A percentile compares a stretch with the other conserved stretches of the same genome.
phyloP scores from a whole-genome alignment of 768 basidiomycete species.

The Leucogyrophana mollusca region DNA sequence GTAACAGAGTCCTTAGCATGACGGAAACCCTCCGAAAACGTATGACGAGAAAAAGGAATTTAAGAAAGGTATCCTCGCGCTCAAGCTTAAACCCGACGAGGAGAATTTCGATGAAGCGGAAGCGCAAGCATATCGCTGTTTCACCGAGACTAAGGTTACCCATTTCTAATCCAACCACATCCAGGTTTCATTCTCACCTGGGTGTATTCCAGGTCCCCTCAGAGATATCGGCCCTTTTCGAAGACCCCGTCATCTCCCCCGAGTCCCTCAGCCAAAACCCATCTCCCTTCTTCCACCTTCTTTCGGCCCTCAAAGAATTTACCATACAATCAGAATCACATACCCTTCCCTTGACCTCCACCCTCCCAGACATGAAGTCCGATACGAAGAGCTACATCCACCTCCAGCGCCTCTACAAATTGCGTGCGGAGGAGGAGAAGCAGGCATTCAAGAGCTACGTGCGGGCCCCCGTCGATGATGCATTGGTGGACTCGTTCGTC shows the following conservation, averaged over 20 bases:
- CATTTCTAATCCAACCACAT: neutral
- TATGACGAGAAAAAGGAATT: slow-evolving; percentile 73
- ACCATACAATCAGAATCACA: slow-evolving; percentile 49
- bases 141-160: slow-evolving; percentile 52
- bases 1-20: too few relatives aligned
- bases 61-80: slow-evolving; percentile 59
- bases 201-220: slow-evolving; percentile 62
- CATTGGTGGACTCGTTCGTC: slow-evolving; percentile 66
- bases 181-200: neutral
- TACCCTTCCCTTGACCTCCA: slow-evolving; percentile 78
- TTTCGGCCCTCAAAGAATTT: slow-evolving; percentile 71
- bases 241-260: slow-evolving; percentile 50
- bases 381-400: slow-evolving; percentile 80
- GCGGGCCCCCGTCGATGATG: slow-evolving; percentile 45
- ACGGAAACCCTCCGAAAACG: slow-evolving; percentile 51
- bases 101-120: slow-evolving; percentile 98
- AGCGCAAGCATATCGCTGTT: slow-evolving; percentile 81
- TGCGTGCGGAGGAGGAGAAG: slow-evolving; percentile 71
- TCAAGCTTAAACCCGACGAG: slow-evolving; percentile 79
- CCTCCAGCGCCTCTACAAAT: slow-evolving; percentile 83
- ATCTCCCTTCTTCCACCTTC: slow-evolving; percentile 76
- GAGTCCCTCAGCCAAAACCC: slow-evolving; percentile 42
- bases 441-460: slow-evolving; percentile 50
- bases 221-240: slow-evolving; percentile 64
- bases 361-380: slow-evolving; percentile 96